Percentiles rank a stretch among this genome's conserved stretches.
phyloP scores from a whole-genome alignment of 2,329 filamentous ascomycete species.

The Endocalyx cinctus region DNA sequence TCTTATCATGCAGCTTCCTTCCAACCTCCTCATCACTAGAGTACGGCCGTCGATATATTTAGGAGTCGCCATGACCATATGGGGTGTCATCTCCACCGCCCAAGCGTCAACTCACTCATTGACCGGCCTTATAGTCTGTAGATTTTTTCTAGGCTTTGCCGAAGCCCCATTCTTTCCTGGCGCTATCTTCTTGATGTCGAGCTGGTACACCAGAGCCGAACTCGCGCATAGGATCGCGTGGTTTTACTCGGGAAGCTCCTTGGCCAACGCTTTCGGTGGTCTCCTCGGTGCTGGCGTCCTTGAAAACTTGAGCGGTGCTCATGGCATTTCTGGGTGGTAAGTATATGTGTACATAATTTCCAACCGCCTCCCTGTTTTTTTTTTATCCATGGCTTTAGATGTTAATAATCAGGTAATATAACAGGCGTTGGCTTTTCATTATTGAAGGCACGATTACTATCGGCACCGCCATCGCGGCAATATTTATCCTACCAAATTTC shows the following conservation, averaged over 20 bases:
- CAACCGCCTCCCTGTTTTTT: not conserved
- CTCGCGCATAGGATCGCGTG: slow-evolving; percentile 41
- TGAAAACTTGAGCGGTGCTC: slow-evolving; percentile 32
- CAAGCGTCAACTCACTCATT: slow-evolving; percentile 43
- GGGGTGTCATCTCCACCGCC: slow-evolving; percentile 32
- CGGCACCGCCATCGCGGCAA: slow-evolving; percentile 26
- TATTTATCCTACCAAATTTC: slow-evolving; percentile 45
- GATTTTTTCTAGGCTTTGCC: slow-evolving; percentile 44
- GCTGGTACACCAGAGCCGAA: slow-evolving; percentile 40
- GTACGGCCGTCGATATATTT: slow-evolving; percentile 51
- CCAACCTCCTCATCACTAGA: slow-evolving; percentile 52
- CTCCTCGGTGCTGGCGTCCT: slow-evolving; percentile 46
- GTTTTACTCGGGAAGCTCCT: slow-evolving; percentile 41
- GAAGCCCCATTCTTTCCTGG: slow-evolving; percentile 50
- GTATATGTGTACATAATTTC: not conserved
- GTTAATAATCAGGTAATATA: no score
- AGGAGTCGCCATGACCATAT: slow-evolving; percentile 37
- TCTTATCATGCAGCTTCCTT: slow-evolving; percentile 57
- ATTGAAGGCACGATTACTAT: slow-evolving; percentile 39
- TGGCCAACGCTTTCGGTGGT: slow-evolving; percentile 49
- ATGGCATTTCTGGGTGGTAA: slow-evolving; percentile 35
- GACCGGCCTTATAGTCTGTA: slow-evolving; percentile 36
- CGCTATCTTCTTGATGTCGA: slow-evolving; percentile 41
- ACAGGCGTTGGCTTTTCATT: slow-evolving; percentile 33
- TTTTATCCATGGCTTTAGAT: no score